phyloP scores from a whole-genome alignment of 2,329 filamentous ascomycete species.

The Colletotrichum salicis region DNA sequence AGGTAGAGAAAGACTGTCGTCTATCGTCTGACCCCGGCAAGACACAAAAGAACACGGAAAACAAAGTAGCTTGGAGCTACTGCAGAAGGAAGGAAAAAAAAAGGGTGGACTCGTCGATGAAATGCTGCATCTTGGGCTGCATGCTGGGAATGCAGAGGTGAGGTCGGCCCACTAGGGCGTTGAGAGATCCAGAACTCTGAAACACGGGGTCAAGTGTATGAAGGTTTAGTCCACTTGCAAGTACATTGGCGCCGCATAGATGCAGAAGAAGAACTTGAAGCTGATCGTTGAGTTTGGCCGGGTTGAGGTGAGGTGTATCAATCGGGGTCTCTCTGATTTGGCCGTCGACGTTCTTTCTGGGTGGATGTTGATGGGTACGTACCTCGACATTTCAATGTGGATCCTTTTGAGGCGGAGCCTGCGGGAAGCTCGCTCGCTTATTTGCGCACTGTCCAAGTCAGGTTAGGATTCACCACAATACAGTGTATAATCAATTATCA shows the following conservation, averaged over 20 bases:
- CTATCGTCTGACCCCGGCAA: neutral
- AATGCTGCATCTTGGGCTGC: conserved; percentile 8
- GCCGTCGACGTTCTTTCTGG: neutral
- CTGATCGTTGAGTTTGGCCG: neutral
- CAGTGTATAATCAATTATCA: neutral
- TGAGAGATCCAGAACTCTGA: conserved; percentile 20
- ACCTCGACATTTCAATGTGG: neutral
- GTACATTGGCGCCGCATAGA: neutral
- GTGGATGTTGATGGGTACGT: neutral
- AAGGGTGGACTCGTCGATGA: neutral
- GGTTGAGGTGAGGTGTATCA: neutral
- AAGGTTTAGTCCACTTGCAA: neutral
- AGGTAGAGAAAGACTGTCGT: neutral
- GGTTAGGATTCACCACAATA: neutral
- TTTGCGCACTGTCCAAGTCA: neutral
- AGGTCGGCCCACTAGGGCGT: conserved; percentile 20
- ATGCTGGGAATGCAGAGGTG: conserved; percentile 4
- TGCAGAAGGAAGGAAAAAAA: neutral
- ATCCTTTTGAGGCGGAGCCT: conserved; percentile 3
- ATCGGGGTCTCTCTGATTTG: neutral
- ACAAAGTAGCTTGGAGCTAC: neutral
- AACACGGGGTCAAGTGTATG: conserved; percentile 26
- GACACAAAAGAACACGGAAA: neutral
- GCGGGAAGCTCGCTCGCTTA: conserved; percentile 3
- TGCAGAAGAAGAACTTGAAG: conserved; percentile 7